Conservation (phyloP, 2,329 filamentous ascomycete genomes). For the Pezicula neosporulosa region DNA sequence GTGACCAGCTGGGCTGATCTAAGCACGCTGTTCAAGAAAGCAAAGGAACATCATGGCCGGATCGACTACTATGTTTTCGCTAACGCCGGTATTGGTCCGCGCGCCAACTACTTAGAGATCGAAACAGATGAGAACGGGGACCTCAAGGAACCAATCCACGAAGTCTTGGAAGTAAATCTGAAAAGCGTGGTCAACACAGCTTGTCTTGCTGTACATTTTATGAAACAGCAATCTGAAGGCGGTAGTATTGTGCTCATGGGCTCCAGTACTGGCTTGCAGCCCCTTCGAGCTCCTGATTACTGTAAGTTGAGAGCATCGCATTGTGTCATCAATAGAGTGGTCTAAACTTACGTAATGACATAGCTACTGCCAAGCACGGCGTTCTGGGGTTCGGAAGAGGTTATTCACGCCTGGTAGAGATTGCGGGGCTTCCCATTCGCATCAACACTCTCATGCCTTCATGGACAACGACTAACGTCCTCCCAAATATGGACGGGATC, state of each 20-base stretch:
- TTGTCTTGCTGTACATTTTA: constrained; percentile 44
- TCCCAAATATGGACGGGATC: constrained; percentile 34
- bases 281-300: constrained; percentile 49
- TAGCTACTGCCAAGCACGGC: constrained; percentile 50
- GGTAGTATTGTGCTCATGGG: constrained; percentile 52
- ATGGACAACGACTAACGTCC: constrained; percentile 49
- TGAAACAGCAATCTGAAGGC: constrained; percentile 43
- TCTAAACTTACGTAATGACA: constrained; percentile 1
- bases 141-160: constrained; percentile 38
- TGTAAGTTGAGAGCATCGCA: constrained; percentile 24
- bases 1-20: constrained; percentile 43
- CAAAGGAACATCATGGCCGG: constrained; percentile 31
- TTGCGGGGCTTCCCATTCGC: constrained; percentile 41
- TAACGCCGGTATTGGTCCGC: constrained; percentile 52
- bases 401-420: constrained; percentile 34
- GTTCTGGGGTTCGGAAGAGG: constrained; percentile 50
- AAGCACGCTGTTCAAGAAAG: constrained; percentile 45
- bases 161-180: constrained; percentile 46
- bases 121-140: constrained; percentile 48
- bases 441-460: constrained; percentile 52
- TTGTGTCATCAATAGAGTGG: neutral
- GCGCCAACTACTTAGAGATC: constrained; percentile 41
- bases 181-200: constrained; percentile 46
- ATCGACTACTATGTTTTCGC: constrained; percentile 22
- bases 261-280: constrained; percentile 48